A percentile compares a stretch with the other conserved stretches of the same genome.
phyloP scores from a whole-genome alignment of 768 basidiomycete genomes.

The Mycena maculata region DNA sequence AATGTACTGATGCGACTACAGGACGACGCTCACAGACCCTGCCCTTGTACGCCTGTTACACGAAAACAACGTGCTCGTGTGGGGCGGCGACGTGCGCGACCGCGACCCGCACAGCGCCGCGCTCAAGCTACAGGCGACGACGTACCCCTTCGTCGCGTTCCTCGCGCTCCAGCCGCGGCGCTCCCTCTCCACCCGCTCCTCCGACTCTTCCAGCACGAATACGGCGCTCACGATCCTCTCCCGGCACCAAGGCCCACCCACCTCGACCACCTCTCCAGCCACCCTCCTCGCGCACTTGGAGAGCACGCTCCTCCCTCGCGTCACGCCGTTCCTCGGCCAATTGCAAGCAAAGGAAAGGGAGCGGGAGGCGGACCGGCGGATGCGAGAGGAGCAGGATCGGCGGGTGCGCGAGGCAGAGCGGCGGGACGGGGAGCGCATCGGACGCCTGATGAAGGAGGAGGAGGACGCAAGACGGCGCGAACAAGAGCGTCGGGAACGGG shows the following conservation, averaged over 20 bases:
- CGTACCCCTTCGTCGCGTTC: conserved; percentile 94
- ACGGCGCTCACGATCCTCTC: conserved; percentile 85
- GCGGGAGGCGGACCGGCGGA: conserved; percentile 62
- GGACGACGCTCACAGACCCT: conserved; percentile 81
- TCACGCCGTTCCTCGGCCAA: conserved; percentile 77
- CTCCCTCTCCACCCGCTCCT: conserved; percentile 49
- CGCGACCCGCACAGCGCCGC: conserved; percentile 79
- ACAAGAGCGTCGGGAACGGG: conserved; percentile 34
- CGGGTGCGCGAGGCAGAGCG: conserved; percentile 76
- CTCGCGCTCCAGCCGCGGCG: conserved; percentile 85
- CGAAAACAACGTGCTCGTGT: conserved; percentile 83
- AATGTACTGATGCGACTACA: conserved; percentile 41
- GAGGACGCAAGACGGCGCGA: conserved; percentile 25
- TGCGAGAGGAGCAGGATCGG: conserved; percentile 86
- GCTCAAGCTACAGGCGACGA: conserved; percentile 82
- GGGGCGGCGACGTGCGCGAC: conserved; percentile 93
- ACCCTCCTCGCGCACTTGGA: conserved; percentile 75
- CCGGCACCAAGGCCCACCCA: conserved; percentile 78
- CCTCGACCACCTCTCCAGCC: conserved; percentile 70
- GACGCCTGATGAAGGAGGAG: conserved; percentile 60
- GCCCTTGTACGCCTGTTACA: conserved; percentile 74
- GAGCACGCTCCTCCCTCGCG: conserved; percentile 82
- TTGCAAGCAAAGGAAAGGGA: conserved; percentile 64
- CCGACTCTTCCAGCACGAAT: conserved; percentile 45
- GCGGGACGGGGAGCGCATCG: conserved; percentile 77